A percentile compares a stretch with the other conserved stretches of the same genome.
phyloP scores from a whole-genome alignment of 1,139 yeast species.

The Lodderomyces elongisporus region DNA sequence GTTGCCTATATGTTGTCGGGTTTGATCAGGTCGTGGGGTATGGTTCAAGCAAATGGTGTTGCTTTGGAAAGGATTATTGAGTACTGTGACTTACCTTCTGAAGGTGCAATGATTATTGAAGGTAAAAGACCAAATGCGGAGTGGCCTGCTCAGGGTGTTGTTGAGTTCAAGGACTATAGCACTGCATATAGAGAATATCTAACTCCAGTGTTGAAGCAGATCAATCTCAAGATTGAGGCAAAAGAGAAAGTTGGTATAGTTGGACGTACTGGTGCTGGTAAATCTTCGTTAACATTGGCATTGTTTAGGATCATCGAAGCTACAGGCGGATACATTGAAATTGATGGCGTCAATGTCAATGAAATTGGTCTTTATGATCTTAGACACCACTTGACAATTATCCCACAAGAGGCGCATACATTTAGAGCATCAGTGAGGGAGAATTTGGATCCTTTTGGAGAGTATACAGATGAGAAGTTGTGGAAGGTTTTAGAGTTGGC shows the following conservation, averaged over 20 bases:
- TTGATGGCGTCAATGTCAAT: conserved; percentile 60
- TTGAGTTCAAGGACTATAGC: conserved; percentile 52
- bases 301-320: conserved; percentile 61
- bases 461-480: conserved; percentile 46
- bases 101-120: conserved; percentile 39
- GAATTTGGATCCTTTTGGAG: conserved; percentile 43
- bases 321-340: conserved; percentile 44
- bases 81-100: conserved; percentile 51
- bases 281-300: conserved; percentile 63
- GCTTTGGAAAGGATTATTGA: conserved; percentile 73
- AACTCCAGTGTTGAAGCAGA: conserved; percentile 62
- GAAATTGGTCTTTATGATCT: conserved; percentile 28
- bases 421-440: conserved; percentile 36
- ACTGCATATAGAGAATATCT: conserved; percentile 71
- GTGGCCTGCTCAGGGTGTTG: conserved; percentile 44
- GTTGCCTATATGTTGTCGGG: conserved; percentile 44
- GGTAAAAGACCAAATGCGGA: conserved; percentile 50
- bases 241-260: conserved; percentile 70
- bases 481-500: conserved; percentile 53
- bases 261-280: conserved; percentile 82
- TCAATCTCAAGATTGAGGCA: conserved; percentile 43
- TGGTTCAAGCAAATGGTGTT: conserved; percentile 76
- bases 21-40: conserved; percentile 52
- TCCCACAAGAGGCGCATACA: conserved; percentile 44
- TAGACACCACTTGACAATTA: conserved; percentile 33